phyloP scores from a whole-genome alignment of 2,329 filamentous ascomycete species.

The Ceratocystis huliohia region DNA sequence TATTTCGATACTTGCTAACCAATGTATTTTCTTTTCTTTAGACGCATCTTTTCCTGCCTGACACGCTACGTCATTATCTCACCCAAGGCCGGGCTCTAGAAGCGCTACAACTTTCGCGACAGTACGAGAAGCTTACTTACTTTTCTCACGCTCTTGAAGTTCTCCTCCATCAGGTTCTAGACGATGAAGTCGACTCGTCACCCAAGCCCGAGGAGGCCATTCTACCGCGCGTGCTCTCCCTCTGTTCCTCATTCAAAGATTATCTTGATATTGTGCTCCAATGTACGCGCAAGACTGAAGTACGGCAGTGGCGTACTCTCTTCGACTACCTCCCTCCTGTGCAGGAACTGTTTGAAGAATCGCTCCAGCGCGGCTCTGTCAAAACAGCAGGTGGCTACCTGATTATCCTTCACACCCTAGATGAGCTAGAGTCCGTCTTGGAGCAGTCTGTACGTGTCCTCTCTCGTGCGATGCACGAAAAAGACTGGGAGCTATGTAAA shows the following conservation, averaged over 20 bases:
- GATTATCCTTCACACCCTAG: slow-evolving; percentile 78
- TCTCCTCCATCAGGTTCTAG: slow-evolving; percentile 80
- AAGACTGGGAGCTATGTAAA: slow-evolving; percentile 91
- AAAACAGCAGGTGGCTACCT: slow-evolving; percentile 95
- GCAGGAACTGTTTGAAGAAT: slow-evolving; percentile 86
- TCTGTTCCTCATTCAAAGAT: slow-evolving; percentile 60
- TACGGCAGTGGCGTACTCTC: slow-evolving; percentile 85
- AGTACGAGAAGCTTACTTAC: slow-evolving; percentile 79
- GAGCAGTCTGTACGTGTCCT: slow-evolving; percentile 73
- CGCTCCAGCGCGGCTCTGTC: slow-evolving; percentile 66
- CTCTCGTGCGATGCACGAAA: slow-evolving; percentile 64
- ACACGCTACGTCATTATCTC: slow-evolving; percentile 70
- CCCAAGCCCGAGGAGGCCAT: slow-evolving; percentile 51
- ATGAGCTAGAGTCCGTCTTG: slow-evolving; percentile 54
- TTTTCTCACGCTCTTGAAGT: slow-evolving; percentile 89
- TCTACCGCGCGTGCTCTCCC: slow-evolving; percentile 49
- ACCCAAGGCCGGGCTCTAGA: slow-evolving; percentile 62
- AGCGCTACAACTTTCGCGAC: slow-evolving; percentile 67
- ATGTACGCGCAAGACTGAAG: slow-evolving; percentile 93
- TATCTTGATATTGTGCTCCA: slow-evolving; percentile 94
- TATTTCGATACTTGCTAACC: neutral
- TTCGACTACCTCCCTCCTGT: slow-evolving; percentile 86
- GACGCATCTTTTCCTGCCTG: slow-evolving; percentile 88
- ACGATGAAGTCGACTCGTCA: slow-evolving; percentile 75
- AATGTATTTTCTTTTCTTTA: slow-evolving; percentile 28